These are phyloP conservation scores for Madurella mycetomatis DNA, from an alignment of 2,329 filamentous ascomycete genomes.

Conservation along the genomic window DNA sequence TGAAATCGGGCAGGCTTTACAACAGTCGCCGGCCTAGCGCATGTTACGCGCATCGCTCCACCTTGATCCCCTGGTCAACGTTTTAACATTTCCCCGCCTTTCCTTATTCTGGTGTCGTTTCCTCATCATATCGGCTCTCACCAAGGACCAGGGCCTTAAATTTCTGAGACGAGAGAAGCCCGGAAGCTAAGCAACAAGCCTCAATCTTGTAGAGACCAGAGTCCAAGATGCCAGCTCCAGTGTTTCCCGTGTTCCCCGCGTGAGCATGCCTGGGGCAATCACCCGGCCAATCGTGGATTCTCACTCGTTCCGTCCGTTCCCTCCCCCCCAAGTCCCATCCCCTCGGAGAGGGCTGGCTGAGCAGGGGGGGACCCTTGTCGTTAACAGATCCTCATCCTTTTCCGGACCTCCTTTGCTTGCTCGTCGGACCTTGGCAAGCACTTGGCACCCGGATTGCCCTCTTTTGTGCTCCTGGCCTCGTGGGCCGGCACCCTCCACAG, in stretches of 20 bases:
- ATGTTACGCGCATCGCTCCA: background rate
- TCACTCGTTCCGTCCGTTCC: slow-evolving; percentile 11
- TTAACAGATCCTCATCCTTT: slow-evolving; percentile 17
- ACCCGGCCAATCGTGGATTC: slow-evolving; percentile 18
- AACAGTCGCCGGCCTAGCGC: slow-evolving; percentile 18
- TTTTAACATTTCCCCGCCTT: background rate
- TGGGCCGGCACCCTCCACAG: slow-evolving; percentile 12
- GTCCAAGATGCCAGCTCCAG: background rate
- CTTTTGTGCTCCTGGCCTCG: background rate
- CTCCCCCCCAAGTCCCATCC: slow-evolving; percentile 19
- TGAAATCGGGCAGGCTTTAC: slow-evolving; percentile 8
- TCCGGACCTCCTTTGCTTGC: slow-evolving; percentile 18
- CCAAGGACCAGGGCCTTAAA: background rate
- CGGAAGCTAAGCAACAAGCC: too few relatives aligned
- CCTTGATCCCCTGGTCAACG: slow-evolving; percentile 1
- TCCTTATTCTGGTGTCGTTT: too few relatives aligned
- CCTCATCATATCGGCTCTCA: too few relatives aligned
- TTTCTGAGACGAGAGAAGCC: too few relatives aligned
- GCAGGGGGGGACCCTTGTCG: slow-evolving; percentile 15
- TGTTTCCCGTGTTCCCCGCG: slow-evolving; percentile 4
- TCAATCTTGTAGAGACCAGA: background rate
- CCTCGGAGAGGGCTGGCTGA: slow-evolving; percentile 18
- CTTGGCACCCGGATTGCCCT: background rate
- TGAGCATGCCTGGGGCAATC: slow-evolving; percentile 6
- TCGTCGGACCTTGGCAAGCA: slow-evolving; percentile 15